phyloP scores from a whole-genome alignment of 306 rosid genomes.

The Prosopis cineraria region DNA sequence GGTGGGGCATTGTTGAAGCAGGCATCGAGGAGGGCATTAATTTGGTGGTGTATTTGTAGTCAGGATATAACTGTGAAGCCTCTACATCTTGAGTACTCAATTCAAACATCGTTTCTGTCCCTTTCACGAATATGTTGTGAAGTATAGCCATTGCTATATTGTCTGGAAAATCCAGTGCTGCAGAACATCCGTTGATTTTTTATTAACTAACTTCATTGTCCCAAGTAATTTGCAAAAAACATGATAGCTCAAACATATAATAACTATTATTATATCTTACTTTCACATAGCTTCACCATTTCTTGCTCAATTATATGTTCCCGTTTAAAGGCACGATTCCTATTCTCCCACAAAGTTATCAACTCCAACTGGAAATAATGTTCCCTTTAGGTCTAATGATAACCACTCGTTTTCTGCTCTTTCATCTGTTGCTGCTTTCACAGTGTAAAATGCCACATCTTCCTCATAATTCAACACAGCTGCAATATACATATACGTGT shows the following conservation, averaged over 20 bases:
- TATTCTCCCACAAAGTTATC: constrained; percentile 43
- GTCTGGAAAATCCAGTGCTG: constrained; percentile 37
- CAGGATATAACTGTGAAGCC: constrained; percentile 46
- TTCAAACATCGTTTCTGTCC: constrained; percentile 40
- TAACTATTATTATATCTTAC: no score
- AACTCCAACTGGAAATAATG: constrained; percentile 41
- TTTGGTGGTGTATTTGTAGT: constrained; percentile 41
- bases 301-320: constrained; percentile 29
- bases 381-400: constrained; percentile 33
- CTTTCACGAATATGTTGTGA: constrained; percentile 48
- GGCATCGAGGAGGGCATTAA: constrained; percentile 41
- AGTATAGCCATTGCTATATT: constrained; percentile 28
- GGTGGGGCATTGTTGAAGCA: constrained; percentile 42
- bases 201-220: not conserved
- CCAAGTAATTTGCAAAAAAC: no score
- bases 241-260: no score
- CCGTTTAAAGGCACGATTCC: constrained; percentile 38
- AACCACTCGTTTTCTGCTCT: constrained; percentile 37
- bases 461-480: constrained; percentile 49
- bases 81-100: constrained; percentile 34
- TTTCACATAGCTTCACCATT: constrained; percentile 29
- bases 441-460: constrained; percentile 46
- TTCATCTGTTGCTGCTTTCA: constrained; percentile 44
- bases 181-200: not conserved
- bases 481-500: not conserved